phyloP scores from a whole-genome alignment of 306 rosid species.

The Mimosa bimucronata region DNA sequence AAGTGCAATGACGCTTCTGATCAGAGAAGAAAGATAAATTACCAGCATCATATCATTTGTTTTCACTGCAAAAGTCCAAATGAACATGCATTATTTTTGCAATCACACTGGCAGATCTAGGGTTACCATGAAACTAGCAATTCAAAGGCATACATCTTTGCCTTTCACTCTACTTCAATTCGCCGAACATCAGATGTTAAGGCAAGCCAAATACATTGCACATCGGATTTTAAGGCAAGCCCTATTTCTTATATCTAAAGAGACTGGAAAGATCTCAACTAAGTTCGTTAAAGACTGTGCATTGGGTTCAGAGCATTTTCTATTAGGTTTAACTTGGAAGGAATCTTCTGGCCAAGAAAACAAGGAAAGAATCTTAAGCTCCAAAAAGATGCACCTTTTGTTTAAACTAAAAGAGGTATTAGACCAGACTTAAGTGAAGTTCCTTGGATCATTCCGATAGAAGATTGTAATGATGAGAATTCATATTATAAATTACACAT shows the following conservation, averaged over 20 bases:
- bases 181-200: background rate
- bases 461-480: no score
- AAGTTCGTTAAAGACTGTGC: background rate
- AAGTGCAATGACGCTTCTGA: slow-evolving; percentile 75
- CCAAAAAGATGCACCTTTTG: background rate
- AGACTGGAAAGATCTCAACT: background rate
- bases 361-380: background rate
- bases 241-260: background rate
- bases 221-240: background rate
- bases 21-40: slow-evolving; percentile 70
- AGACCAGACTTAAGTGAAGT: background rate
- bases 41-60: slow-evolving; percentile 84
- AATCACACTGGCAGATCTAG: background rate
- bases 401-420: background rate
- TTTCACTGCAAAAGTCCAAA: slow-evolving; percentile 51
- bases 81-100: background rate
- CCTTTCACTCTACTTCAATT: background rate
- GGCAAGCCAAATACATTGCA: background rate
- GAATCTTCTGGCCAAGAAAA: background rate
- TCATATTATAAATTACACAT: no score
- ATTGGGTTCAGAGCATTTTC: background rate
- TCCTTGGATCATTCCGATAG: background rate
- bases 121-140: background rate
- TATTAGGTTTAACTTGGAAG: background rate
- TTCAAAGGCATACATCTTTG: background rate